Evolutionary conservation across 805 yeast species (phyloP).

Genomic region (Starmerella gropengiesseri): DNA sequence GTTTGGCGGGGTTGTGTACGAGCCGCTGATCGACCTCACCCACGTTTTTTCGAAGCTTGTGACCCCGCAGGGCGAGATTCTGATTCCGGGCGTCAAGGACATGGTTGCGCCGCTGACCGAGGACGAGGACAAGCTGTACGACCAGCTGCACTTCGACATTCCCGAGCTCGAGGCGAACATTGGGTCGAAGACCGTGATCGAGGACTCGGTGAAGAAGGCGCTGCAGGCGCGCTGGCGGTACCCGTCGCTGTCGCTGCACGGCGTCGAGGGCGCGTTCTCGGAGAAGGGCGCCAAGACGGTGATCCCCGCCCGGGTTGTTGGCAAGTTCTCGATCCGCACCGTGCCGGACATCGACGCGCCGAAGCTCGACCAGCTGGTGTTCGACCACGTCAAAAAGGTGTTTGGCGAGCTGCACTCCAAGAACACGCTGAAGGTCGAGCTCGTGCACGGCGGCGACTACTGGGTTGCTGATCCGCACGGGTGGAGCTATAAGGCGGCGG

Average conservation of each 20-base stretch:
- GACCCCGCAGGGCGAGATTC: slow-evolving; percentile 67
- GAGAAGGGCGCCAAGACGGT: slow-evolving; percentile 97
- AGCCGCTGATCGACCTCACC: slow-evolving; percentile 90
- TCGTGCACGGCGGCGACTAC: slow-evolving; percentile 90
- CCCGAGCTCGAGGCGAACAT: slow-evolving; percentile 79
- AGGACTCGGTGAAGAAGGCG: slow-evolving; percentile 67
- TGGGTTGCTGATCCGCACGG: slow-evolving; percentile 94
- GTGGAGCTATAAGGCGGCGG: slow-evolving; percentile 86
- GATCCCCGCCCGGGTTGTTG: slow-evolving; percentile 85
- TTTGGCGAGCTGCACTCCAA: slow-evolving; percentile 65
- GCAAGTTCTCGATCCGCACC: slow-evolving; percentile 94
- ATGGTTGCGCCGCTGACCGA: slow-evolving; percentile 92
- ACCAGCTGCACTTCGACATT: slow-evolving; percentile 72
- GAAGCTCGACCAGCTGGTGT: slow-evolving; percentile 67
- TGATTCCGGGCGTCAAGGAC: slow-evolving; percentile 78
- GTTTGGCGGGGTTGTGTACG: slow-evolving; percentile 94
- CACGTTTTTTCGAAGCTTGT: slow-evolving; percentile 70
- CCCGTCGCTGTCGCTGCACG: slow-evolving; percentile 93
- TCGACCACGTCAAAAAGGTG: slow-evolving; percentile 53
- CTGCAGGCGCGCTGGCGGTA: slow-evolving; percentile 98
- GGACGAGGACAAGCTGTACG: slow-evolving; percentile 67
- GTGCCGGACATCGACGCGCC: slow-evolving; percentile 85
- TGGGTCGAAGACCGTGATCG: slow-evolving; percentile 76
- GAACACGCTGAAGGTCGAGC: slow-evolving; percentile 59
- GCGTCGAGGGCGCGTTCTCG: slow-evolving; percentile 94